Conservation (phyloP, 371 early-diverging fungal species). For the Circinella minor region DNA sequence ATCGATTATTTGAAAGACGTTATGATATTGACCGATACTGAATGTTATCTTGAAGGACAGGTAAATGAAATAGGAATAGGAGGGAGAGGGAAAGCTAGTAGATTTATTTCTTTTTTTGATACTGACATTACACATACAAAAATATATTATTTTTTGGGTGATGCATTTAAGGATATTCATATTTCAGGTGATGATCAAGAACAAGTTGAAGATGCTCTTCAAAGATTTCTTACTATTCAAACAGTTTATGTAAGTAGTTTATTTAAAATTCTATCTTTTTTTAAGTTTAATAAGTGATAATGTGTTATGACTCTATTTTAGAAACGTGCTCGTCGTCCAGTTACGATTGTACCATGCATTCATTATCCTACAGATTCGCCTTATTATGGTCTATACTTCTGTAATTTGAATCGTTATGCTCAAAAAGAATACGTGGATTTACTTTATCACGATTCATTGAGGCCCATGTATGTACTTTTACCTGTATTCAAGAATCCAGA, state of each 20-base stretch:
- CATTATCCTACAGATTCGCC: constrained; percentile 39
- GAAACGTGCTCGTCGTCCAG: constrained; percentile 29
- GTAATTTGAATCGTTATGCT: constrained; percentile 27
- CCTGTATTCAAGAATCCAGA: constrained; percentile 37
- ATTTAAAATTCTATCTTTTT: background rate
- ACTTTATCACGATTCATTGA: constrained; percentile 9
- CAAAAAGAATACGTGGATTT: constrained; percentile 23
- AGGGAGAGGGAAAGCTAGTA: too few species aligned
- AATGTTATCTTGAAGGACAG: constrained; percentile 24
- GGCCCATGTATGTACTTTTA: constrained; percentile 35
- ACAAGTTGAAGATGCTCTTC: constrained; percentile 32
- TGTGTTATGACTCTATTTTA: background rate
- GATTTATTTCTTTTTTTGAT: background rate
- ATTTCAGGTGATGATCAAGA: constrained; percentile 24
- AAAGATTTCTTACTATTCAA: constrained; percentile 40
- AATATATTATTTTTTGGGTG: too few species aligned
- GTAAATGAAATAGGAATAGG: constrained; percentile 12
- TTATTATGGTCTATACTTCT: constrained; percentile 38
- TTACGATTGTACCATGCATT: constrained; percentile 30
- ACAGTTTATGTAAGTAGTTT: constrained; percentile 35
- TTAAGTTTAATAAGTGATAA: background rate
- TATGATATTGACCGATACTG: constrained; percentile 22
- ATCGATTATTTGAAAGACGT: constrained; percentile 31
- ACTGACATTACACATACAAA: too few species aligned
- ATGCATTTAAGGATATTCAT: constrained; percentile 22